These are phyloP conservation scores for Aspergillus sp. DNA, from an alignment of 2,329 filamentous ascomycete species.

Conservation along the genomic window DNA sequence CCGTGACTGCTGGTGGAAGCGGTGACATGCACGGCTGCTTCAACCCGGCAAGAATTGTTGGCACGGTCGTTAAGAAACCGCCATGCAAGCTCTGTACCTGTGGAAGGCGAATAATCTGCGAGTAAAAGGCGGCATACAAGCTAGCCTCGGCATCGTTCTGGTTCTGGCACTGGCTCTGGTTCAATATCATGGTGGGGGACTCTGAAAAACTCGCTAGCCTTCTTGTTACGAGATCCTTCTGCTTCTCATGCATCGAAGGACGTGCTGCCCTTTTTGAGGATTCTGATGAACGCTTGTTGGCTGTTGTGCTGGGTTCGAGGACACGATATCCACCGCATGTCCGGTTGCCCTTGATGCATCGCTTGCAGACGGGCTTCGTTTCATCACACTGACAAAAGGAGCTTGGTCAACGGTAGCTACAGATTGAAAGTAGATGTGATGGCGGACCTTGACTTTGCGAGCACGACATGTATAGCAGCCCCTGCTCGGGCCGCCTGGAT, in stretches of 20 bases:
- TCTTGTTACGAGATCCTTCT: background rate
- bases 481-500: slow-evolving; percentile 15
- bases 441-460: slow-evolving; percentile 17
- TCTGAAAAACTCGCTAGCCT: background rate
- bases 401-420: background rate
- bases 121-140: background rate
- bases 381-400: slow-evolving; percentile 11
- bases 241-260: background rate
- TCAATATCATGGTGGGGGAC: background rate
- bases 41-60: background rate
- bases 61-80: slow-evolving; percentile 1
- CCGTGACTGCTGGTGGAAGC: slow-evolving; percentile 5
- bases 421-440: background rate
- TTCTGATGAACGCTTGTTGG: background rate
- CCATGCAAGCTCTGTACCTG: slow-evolving; percentile 5
- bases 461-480: slow-evolving; percentile 17
- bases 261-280: background rate
- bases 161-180: background rate
- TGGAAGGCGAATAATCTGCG: slow-evolving; percentile 2
- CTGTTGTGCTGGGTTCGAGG: background rate
- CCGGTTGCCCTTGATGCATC: slow-evolving; percentile 13
- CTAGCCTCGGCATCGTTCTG: background rate
- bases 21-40: background rate
- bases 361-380: slow-evolving; percentile 5
- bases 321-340: slow-evolving; percentile 15